Conservation (phyloP, 352 stramenopile species). For the Phytophthora boehmeriae region DNA sequence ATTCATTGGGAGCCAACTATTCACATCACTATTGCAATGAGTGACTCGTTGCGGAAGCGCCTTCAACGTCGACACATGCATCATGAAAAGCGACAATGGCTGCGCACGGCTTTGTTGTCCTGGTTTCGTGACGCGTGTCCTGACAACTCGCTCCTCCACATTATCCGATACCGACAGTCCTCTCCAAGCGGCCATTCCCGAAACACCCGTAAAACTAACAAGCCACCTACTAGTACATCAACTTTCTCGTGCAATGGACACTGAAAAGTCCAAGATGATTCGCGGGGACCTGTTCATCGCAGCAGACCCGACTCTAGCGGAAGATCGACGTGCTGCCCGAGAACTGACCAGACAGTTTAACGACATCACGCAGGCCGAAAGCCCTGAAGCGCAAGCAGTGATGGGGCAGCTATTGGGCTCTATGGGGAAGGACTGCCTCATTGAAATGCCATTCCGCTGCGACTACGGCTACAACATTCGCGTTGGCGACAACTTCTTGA, state of each 20-base stretch:
- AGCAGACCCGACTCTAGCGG: slow-evolving; percentile 34
- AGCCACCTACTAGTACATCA: neutral
- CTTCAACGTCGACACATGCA: too few species aligned
- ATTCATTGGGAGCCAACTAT: too few species aligned
- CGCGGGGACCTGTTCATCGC: slow-evolving; percentile 50
- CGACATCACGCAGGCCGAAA: slow-evolving; percentile 25
- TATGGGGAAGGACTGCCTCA: slow-evolving; percentile 40
- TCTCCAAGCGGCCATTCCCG: too few species aligned
- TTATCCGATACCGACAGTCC: too few species aligned
- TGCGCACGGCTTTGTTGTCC: too few species aligned
- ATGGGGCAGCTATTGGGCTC: slow-evolving; percentile 44
- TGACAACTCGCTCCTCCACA: too few species aligned
- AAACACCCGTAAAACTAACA: too few species aligned
- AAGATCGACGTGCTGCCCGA: slow-evolving; percentile 35
- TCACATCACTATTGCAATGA: too few species aligned
- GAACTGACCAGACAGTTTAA: slow-evolving; percentile 45
- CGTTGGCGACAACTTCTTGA: slow-evolving; percentile 69
- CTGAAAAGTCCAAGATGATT: slow-evolving; percentile 65
- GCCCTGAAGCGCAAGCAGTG: slow-evolving; percentile 23
- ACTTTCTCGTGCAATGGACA: slow-evolving; percentile 17
- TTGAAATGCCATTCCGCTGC: slow-evolving; percentile 83
- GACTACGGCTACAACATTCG: slow-evolving; percentile 90
- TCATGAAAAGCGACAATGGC: too few species aligned
- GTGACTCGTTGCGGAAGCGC: too few species aligned
- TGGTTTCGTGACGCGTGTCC: too few species aligned